A percentile compares a stretch with the other conserved stretches of the same genome.
phyloP scores from a whole-genome alignment of 768 basidiomycete species.

The Mycena crocata region DNA sequence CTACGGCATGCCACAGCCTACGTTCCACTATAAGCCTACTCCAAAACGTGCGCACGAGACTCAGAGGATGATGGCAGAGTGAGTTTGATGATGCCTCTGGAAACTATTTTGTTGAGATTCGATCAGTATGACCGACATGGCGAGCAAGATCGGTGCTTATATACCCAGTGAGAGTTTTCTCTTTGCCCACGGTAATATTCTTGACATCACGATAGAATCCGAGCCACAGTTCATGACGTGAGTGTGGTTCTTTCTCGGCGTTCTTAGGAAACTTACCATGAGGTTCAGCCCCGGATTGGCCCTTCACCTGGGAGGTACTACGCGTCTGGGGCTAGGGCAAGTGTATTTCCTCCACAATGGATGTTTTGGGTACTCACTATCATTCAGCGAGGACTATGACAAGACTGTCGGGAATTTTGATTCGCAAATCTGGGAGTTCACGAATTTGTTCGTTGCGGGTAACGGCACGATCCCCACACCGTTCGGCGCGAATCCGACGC shows the following conservation, averaged over 20 bases:
- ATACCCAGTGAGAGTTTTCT: conserved; percentile 42
- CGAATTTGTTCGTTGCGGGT: conserved; percentile 48
- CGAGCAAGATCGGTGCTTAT: conserved; percentile 45
- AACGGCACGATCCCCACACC: conserved; percentile 41
- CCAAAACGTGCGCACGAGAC: conserved; percentile 26
- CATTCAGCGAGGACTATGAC: not conserved
- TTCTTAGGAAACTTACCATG: not conserved
- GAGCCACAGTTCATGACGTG: conserved; percentile 45
- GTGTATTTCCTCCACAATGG: not conserved
- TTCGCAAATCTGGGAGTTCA: conserved; percentile 35
- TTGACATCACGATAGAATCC: not conserved
- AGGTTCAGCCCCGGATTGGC: not conserved
- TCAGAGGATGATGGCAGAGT: conserved; percentile 37
- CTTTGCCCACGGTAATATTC: not conserved
- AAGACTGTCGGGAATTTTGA: conserved; percentile 38
- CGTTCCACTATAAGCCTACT: conserved; percentile 38
- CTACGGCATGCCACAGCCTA: conserved; percentile 50
- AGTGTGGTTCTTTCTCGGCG: conserved; percentile 32
- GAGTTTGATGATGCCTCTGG: conserved; percentile 6
- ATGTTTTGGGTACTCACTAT: not conserved
- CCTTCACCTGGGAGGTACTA: conserved; percentile 28
- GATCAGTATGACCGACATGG: conserved; percentile 40
- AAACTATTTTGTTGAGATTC: no score
- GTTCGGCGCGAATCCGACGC: conserved; percentile 33
- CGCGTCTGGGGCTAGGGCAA: conserved; percentile 13